Evolutionary conservation across 2,329 filamentous ascomycete genomes (phyloP), one percentile per base, ranked within the genome.

Genomic region (Chaetomium sp.): DNA sequence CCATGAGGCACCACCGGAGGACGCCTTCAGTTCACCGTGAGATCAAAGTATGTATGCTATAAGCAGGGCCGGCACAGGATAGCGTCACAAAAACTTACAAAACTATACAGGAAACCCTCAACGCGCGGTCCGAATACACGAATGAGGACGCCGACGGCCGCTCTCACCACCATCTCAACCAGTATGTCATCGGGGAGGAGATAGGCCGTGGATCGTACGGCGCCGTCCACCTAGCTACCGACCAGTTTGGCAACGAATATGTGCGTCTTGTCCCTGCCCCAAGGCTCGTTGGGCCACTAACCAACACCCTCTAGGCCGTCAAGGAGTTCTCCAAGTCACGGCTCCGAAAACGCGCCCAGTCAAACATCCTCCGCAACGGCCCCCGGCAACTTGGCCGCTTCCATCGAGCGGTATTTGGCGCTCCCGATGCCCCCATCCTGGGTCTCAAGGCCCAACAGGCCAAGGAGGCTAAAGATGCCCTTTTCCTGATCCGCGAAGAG

Each of bases 311-410:
- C 23, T 74, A 97, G 93, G 94, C 95, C 64, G 87, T 98, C 74
- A 99, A 99, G 78, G 93, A 98, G 74, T 98, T 99, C 78, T 98
- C 94, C 65, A 99, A 99, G 75, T 87, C 91, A 2, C 88, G 93
- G 42, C 81, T 99, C 62, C 88, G 93, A 58, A 97, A 94, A 79
- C 90, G 93, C 62, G 92, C 91, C 19, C 93, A 97, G 74, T 97
- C 93, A 13, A 90, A 95, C 75, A 88, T 97, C 65, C 83, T 99
- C 67, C 75, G 62, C 70, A 74, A 35, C 66, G 75, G 67, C 16
- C 69, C 67, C 2, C 65, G 63, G 19, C 64, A 51, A 4, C 38
- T 66, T 38, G 62, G 65, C 13, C 65, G 64, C 51, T 65, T 69
- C 31, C 70, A 66, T 8, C 70, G 70, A 2, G 70, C 71, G 9